Evolutionary conservation across 371 early-diverging fungal genomes (phyloP), one percentile per base, ranked within the genome.

Genomic region (Mortierella sp.): DNA sequence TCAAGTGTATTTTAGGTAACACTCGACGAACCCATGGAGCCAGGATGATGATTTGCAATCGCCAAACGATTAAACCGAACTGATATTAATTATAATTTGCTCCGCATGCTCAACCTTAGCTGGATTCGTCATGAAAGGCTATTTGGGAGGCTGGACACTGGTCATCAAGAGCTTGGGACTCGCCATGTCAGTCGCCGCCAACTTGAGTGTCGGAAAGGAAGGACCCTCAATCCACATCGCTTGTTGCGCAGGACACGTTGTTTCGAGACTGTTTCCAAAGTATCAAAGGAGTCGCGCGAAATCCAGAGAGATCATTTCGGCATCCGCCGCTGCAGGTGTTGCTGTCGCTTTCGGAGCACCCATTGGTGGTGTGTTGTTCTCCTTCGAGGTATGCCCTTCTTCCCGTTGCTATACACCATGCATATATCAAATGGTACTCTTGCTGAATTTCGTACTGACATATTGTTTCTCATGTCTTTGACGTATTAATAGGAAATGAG

Each of bases 171-270:
- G 92, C 80, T 79, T 97, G 54, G 96, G 96, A n/a, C 90, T 98
- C 91, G 93, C 94, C 11, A 90, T 96, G 79, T 92, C 95, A 1
- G 97, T 96, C 11, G 93, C 96, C 0, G 94, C 97, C 8, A 97
- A 97, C 1, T 82, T 99, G 65, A 94, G 91, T 60, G 89, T 96
- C 11, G 99, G 99, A 48, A 97, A 97, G 86, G 98, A 99, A 91
- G 99, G 98, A 0, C 99, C 99, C 0, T 94, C 98, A 55, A 98
- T 99, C 50, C 98, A 98, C 86, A 93, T 99, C 80, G 94, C 97
- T 4, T 96, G 97, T 80, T 97, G 97, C 75, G 90, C 97, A 13
- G 98, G 98, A 44, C 98, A 97, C 88, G 92, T 97, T 7, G 90
- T 95, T 14, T 93, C 95, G 57, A 89, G 97, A 2, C 76, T 95